Evolutionary conservation across 2,329 filamentous ascomycete genomes (phyloP).

Genomic region (Aureobasidium namibiae): DNA sequence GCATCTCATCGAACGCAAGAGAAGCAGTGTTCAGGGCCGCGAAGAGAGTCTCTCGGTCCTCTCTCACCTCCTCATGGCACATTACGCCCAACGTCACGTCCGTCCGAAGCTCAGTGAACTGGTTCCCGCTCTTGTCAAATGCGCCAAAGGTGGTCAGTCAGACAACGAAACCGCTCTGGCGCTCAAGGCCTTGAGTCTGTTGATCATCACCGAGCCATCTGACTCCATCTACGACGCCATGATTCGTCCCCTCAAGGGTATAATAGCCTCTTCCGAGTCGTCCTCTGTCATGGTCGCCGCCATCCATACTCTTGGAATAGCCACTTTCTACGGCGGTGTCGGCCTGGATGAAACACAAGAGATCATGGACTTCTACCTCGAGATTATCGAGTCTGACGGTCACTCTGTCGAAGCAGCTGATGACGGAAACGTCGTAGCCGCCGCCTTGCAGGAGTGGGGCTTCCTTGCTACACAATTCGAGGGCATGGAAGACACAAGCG

Average conservation of each 20-base stretch:
- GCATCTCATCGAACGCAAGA: conserved; percentile 68
- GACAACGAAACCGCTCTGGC: conserved; percentile 62
- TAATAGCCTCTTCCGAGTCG: conserved; percentile 59
- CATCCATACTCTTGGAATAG: conserved; percentile 65
- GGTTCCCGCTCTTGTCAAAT: conserved; percentile 57
- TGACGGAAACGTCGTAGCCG: conserved; percentile 60
- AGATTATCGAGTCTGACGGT: conserved; percentile 74
- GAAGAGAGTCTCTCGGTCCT: conserved; percentile 57
- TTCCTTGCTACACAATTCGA: conserved; percentile 71
- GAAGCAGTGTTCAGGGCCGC: conserved; percentile 63
- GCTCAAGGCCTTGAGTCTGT: conserved; percentile 62
- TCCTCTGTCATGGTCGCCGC: conserved; percentile 58
- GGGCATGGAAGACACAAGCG: conserved; percentile 62
- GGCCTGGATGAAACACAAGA: conserved; percentile 58
- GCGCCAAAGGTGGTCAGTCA: conserved; percentile 60
- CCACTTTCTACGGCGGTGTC: conserved; percentile 67
- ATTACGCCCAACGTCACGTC: conserved; percentile 58
- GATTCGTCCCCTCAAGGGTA: conserved; percentile 49
- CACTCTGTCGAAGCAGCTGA: conserved; percentile 63
- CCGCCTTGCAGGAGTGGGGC: conserved; percentile 70
- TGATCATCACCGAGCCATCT: conserved; percentile 58
- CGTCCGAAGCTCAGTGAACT: conserved; percentile 53
- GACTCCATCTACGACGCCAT: conserved; percentile 59
- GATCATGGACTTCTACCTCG: conserved; percentile 65
- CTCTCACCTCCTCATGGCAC: conserved; percentile 57